A percentile compares a stretch with the other conserved stretches of the same genome.
These are phyloP conservation scores for Ceratocystis variospora DNA, from an alignment of 2,329 filamentous ascomycete species.

Conservation along the genomic window DNA sequence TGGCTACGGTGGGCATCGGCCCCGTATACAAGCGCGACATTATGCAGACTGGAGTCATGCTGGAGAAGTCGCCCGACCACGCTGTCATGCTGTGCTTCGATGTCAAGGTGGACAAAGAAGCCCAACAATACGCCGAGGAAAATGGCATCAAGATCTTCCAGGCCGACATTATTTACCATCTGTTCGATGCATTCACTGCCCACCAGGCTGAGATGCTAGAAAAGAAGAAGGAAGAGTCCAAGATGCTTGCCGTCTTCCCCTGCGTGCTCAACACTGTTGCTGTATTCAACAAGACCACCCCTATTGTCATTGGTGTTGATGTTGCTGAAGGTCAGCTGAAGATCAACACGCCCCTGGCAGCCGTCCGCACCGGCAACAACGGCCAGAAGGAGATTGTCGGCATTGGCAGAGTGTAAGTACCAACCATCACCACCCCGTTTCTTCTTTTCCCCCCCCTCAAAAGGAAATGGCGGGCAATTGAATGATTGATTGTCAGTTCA, in stretches of 20 bases:
- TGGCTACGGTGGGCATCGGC: conserved; percentile 92
- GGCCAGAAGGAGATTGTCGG: conserved; percentile 70
- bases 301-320: conserved; percentile 91
- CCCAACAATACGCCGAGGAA: conserved; percentile 77
- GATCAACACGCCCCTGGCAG: conserved; percentile 79
- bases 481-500: neutral
- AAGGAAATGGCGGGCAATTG: neutral
- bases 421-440: neutral
- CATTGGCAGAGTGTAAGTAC: conserved; percentile 81
- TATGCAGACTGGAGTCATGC: conserved; percentile 87
- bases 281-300: conserved; percentile 95
- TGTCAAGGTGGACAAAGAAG: conserved; percentile 97
- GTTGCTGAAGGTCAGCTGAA: conserved; percentile 79
- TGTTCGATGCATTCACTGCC: conserved; percentile 92
- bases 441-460: neutral
- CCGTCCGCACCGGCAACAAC: conserved; percentile 70
- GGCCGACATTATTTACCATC: conserved; percentile 96
- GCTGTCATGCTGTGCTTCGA: conserved; percentile 99
- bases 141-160: conserved; percentile 96
- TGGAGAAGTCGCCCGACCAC: conserved; percentile 87
- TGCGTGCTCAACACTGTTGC: conserved; percentile 81
- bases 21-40: conserved; percentile 97
- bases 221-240: conserved; percentile 91
- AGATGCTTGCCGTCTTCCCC: conserved; percentile 91
- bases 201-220: conserved; percentile 80